Base-by-base conservation (phyloP, 805 yeast species). In the Grigorovia humatica region DNA sequence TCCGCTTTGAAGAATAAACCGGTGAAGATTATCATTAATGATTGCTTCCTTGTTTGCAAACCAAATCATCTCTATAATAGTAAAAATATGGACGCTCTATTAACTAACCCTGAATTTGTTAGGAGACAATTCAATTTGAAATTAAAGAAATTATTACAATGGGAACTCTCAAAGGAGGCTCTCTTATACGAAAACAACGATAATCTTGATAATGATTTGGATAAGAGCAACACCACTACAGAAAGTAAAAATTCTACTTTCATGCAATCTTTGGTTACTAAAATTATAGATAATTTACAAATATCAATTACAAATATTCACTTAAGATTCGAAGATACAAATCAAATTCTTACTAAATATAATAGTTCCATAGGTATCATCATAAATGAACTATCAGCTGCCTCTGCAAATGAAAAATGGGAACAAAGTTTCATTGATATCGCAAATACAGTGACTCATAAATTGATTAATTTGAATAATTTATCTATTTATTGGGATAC, bases 1-100 rank as follows among this genome's bases (percentile, higher is more conserved):
- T 84, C 97, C 1, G 93, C 89, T 62, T 72, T 95, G 57, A 90
- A 90, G 63, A 82, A 86, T 19, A 87, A 90, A 61, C 98, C 99
- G 0, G 98, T 91, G 8, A 88, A 87, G 64, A 79, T 93, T 13
- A 72, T 80, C 12, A 84, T 93, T 53, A 91, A 93, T 59, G 93
- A 93, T 64, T 91, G 89, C 12, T 89, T 83, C 59, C 64, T 93
- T 29, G 72, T 95, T 40, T 95, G 95, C 1, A 73, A 83, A 1
- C 96, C 98, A 1, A 80, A 82, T 19, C 67, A 81, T 4, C 13
- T 38, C 17, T 38, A 38, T 38, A 8, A 38, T 15, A 71, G 79
- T 43, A 76, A 77, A 15, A 80, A 77, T 15, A 46, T 13, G 20
- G 43, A 48, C 20, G 43, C 44, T 18, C 35, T 46, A 18, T 30